Conservation (phyloP, 164 flowering plant species). For the Echeveria elegans region DNA sequence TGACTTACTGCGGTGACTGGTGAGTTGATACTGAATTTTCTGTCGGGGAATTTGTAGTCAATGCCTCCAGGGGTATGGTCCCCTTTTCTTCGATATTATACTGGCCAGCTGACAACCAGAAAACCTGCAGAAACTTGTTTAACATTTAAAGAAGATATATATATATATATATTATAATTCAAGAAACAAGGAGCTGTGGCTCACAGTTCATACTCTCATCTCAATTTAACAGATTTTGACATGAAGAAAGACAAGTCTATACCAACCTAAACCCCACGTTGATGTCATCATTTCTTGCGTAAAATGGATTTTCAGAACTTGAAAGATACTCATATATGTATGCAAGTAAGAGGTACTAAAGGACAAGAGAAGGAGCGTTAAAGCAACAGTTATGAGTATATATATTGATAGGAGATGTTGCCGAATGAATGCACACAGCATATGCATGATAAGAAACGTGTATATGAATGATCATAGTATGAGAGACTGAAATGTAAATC, state of each 20-base stretch:
- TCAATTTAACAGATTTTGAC: conserved; percentile 1
- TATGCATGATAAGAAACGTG: conserved; percentile 3
- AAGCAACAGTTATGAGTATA: too few relatives aligned
- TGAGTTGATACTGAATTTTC: background rate
- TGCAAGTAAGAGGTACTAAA: conserved; percentile 1
- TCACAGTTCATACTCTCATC: background rate
- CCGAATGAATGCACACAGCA: too few relatives aligned
- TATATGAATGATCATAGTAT: background rate
- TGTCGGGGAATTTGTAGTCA: background rate
- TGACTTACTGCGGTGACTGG: background rate
- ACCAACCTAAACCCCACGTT: too few relatives aligned
- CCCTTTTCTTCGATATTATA: background rate
- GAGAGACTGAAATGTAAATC: background rate
- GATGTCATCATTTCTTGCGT: background rate
- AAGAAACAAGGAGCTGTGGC: background rate
- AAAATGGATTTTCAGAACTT: background rate
- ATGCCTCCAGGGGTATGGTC: background rate
- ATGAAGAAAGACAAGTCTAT: conserved; percentile 1
- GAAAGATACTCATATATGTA: conserved; percentile 1
- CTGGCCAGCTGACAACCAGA: background rate
- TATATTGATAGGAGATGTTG: background rate
- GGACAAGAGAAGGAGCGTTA: background rate
- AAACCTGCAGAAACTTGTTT: background rate
- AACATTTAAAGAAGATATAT: background rate
- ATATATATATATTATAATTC: background rate